Evolutionary conservation across 805 yeast species (phyloP).

Genomic region (Blastobotrys mokoenaii): DNA sequence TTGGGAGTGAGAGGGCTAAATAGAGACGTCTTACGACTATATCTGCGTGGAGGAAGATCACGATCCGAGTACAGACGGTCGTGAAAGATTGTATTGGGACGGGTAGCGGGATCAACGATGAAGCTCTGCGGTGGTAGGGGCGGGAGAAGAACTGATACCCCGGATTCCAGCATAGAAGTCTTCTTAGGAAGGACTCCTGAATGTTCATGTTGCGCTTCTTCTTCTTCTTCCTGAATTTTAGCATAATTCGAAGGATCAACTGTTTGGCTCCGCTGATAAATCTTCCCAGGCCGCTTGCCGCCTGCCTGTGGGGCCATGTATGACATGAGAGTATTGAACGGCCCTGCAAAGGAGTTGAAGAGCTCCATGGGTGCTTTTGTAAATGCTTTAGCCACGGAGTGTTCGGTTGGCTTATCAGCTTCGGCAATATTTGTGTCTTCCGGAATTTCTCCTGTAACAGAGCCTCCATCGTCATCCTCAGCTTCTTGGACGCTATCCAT

Average conservation of each 20-base stretch:
- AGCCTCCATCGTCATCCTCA: not conserved
- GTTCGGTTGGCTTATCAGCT: not conserved
- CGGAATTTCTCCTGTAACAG: constrained; percentile 11
- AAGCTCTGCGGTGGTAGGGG: constrained; percentile 68
- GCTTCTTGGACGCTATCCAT: constrained; percentile 19
- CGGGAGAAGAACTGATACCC: constrained; percentile 66
- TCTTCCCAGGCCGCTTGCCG: constrained; percentile 18
- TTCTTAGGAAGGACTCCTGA: constrained; percentile 38
- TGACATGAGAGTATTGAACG: constrained; percentile 20
- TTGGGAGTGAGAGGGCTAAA: not conserved
- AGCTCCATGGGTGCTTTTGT: constrained; percentile 3
- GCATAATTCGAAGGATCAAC: no score
- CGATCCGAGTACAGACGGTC: constrained; percentile 63
- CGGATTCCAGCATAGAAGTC: constrained; percentile 71
- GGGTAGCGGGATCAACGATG: constrained; percentile 54
- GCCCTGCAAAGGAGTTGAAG: constrained; percentile 8
- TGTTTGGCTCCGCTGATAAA: constrained; percentile 23
- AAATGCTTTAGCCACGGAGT: not conserved
- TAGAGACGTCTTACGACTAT: constrained; percentile 11
- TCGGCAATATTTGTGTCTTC: constrained; percentile 2
- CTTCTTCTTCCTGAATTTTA: constrained; percentile 3
- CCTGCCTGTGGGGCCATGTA: constrained; percentile 26
- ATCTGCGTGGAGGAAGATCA: constrained; percentile 54
- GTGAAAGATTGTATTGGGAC: constrained; percentile 68
- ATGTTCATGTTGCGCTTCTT: constrained; percentile 9